Evolutionary conservation across 108 stramenopile genomes (phyloP), one percentile per base, ranked within the genome.

Genomic region (Nitzschia putrida): DNA sequence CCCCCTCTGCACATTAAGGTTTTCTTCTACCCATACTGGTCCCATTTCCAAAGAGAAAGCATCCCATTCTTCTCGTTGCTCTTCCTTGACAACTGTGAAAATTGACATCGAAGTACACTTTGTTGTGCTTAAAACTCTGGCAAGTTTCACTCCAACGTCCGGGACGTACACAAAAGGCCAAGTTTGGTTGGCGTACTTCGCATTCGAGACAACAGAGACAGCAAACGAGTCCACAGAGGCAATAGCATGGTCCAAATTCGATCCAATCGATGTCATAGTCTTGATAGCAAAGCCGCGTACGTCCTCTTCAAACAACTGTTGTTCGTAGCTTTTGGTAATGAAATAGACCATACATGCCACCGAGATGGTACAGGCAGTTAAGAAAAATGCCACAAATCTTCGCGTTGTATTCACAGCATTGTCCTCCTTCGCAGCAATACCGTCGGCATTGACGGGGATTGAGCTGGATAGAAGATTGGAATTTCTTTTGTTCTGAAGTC

Each of bases 51-150:
- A 29, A 43, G 83, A 74, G 49, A 64, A 68, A 9, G 51, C 71
- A 23, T 85, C 71, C 83, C 83, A 85, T 40, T 69, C 20, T 16
- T 66, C 39, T 25, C 80, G 37, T 22, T 79, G 57, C 24, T 55
- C 49, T 26, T 14, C 20, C 49, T 6, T 6, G 25, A 70, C 58
- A 37, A 34, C 3, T 41, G 59, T 69, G 29, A 79, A 54, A 8
- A 63, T 21, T 0, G 11, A n/a, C 10, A 63, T 24, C 2, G 21
- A 21, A 11, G 61, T 40, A 4, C 43, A 18, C 21, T 63, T 63
- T 20, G 61, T 63, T 21, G 37, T 37, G 22, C 22, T 39, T 13
- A 41, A 42, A 0, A 63, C 13, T 47, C 44, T 63, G 8, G 61
- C 25, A 10, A 63, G 0, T 38, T 22, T 25, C 0, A 50, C 52